Conservation (phyloP, 192 early-diverging fungal genomes). For the Lobosporangium transversale region DNA sequence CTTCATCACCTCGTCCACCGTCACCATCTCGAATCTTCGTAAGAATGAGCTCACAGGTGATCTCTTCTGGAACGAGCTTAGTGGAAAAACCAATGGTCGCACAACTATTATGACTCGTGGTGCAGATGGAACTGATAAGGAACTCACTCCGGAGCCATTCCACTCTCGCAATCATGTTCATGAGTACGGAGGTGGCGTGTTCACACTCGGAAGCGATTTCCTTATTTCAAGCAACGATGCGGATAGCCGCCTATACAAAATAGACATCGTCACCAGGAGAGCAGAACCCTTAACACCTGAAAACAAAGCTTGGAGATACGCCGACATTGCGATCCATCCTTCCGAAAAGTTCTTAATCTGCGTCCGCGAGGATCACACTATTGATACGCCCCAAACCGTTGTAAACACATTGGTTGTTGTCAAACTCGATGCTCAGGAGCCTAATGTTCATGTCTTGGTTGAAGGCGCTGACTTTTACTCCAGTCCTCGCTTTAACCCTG, state of each 20-base stretch:
- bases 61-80: slow-evolving; percentile 44
- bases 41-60: slow-evolving; percentile 45
- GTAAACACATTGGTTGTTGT: slow-evolving; percentile 69
- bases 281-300: slow-evolving; percentile 56
- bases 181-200: slow-evolving; percentile 80
- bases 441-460: slow-evolving; percentile 61
- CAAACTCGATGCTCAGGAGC: slow-evolving; percentile 33
- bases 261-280: slow-evolving; percentile 41
- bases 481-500: slow-evolving; percentile 64
- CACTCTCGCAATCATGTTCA: slow-evolving; percentile 76
- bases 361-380: slow-evolving; percentile 78
- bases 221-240: slow-evolving; percentile 72
- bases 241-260: slow-evolving; percentile 65
- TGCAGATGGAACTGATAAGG: slow-evolving; percentile 25
- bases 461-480: slow-evolving; percentile 74
- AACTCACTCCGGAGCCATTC: slow-evolving; percentile 58
- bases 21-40: slow-evolving; percentile 18
- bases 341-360: slow-evolving; percentile 64
- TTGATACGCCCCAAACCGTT: slow-evolving; percentile 65
- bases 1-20: slow-evolving; percentile 49
- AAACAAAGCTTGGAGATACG: slow-evolving; percentile 67
- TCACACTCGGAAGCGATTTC: slow-evolving; percentile 62
- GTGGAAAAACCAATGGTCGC: slow-evolving; percentile 35
- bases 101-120: slow-evolving; percentile 36
- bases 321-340: slow-evolving; percentile 69